Percentiles rank a stretch among this genome's conserved stretches.
phyloP scores from a whole-genome alignment of 2,329 filamentous ascomycete species.

The Colletotrichum cereale region DNA sequence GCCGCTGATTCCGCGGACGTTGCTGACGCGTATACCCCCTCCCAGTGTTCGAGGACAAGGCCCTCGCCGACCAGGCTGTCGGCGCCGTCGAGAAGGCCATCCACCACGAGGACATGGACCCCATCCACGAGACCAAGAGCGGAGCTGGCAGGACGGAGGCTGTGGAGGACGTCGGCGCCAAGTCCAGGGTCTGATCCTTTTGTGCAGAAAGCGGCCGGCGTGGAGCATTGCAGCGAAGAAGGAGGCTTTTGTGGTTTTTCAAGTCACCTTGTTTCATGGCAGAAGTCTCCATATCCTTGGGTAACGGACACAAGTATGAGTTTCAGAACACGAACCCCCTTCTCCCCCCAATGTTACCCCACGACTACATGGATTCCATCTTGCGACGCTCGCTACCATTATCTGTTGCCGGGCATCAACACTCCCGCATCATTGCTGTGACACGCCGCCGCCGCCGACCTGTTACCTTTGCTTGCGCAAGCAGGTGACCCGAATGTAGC shows the following conservation, averaged over 20 bases:
- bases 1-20: neutral
- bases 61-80: constrained; percentile 46
- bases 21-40: neutral
- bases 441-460: neutral
- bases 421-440: neutral
- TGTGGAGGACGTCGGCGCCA: constrained; percentile 26
- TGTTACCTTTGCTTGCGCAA: neutral
- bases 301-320: neutral
- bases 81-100: constrained; percentile 48
- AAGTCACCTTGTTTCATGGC: neutral
- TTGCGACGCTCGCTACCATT: neutral
- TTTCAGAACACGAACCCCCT: neutral
- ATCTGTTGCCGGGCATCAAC: neutral
- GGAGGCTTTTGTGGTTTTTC: neutral
- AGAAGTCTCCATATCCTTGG: neutral
- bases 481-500: neutral
- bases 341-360: neutral
- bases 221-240: neutral
- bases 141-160: constrained; percentile 18
- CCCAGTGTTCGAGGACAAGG: constrained; percentile 49
- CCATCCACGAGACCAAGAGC: constrained; percentile 20
- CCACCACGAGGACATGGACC: constrained; percentile 41
- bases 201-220: neutral
- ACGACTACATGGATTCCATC: neutral
- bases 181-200: constrained; percentile 28